A percentile compares a stretch with the other conserved stretches of the same genome.
phyloP scores from a whole-genome alignment of 2,329 filamentous ascomycete species.

The Apiospora saccharicola region DNA sequence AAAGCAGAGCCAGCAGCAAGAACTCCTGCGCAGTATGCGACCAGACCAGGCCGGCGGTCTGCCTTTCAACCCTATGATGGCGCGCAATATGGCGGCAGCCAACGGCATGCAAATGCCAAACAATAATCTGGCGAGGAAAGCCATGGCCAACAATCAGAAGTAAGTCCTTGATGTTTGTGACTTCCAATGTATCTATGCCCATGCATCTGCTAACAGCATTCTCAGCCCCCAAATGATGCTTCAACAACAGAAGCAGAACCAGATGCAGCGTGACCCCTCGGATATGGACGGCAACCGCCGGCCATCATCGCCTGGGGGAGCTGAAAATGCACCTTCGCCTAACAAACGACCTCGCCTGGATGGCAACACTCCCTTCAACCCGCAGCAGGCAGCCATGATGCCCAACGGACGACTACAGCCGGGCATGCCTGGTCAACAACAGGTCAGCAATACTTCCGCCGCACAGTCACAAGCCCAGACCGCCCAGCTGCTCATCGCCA shows the following conservation, averaged over 20 bases:
- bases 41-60: conserved; percentile 64
- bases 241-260: conserved; percentile 73
- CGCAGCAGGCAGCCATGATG: conserved; percentile 74
- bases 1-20: conserved; percentile 78
- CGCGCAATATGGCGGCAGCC: conserved; percentile 66
- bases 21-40: conserved; percentile 77
- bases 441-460: conserved; percentile 58
- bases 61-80: conserved; percentile 66
- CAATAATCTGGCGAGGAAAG: conserved; percentile 75
- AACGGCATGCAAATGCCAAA: conserved; percentile 67
- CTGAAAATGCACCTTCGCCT: conserved; percentile 89
- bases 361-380: conserved; percentile 74
- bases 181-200: conserved; percentile 49
- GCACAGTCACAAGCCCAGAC: conserved; percentile 42
- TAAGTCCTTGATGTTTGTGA: conserved; percentile 50
- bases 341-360: conserved; percentile 89
- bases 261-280: conserved; percentile 89
- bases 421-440: conserved; percentile 77
- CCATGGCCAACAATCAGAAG: conserved; percentile 81
- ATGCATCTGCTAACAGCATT: conserved; percentile 54
- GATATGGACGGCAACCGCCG: conserved; percentile 86
- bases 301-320: conserved; percentile 81
- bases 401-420: conserved; percentile 74
- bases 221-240: conserved; percentile 61
- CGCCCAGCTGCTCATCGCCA: conserved; percentile 68